phyloP scores from a whole-genome alignment of 169 alveolate genomes.

The Plasmodium inui region DNA sequence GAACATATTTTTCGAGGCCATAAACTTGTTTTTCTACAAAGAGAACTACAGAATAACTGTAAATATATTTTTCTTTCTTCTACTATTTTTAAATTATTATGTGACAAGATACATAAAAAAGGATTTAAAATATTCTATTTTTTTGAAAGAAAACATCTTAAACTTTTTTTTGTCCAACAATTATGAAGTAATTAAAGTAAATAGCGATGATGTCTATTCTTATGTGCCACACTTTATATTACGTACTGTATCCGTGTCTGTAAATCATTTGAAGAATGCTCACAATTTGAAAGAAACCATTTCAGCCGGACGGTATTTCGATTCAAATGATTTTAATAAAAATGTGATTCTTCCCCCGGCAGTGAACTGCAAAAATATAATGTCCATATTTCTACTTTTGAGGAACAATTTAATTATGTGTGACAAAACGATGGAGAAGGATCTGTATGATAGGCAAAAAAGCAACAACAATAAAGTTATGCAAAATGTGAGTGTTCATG shows the following conservation, averaged over 20 bases:
- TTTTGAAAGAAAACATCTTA: constrained; percentile 36
- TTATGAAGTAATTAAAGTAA: constrained; percentile 53
- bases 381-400: constrained; percentile 55
- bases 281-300: constrained; percentile 9
- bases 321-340: constrained; percentile 29
- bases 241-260: constrained; percentile 39
- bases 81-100: constrained; percentile 69
- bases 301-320: not conserved
- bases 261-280: constrained; percentile 60
- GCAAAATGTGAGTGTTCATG: not conserved
- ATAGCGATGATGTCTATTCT: constrained; percentile 42
- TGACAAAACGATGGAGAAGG: constrained; percentile 47
- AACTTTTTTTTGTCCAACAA: constrained; percentile 53
- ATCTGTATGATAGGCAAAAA: constrained; percentile 34
- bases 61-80: constrained; percentile 53
- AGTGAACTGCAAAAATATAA: constrained; percentile 46
- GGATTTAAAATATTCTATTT: constrained; percentile 31
- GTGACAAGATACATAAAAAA: constrained; percentile 58
- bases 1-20: constrained; percentile 69
- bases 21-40: constrained; percentile 52
- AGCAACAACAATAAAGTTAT: constrained; percentile 1
- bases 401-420: constrained; percentile 30
- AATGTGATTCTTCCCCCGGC: constrained; percentile 3
- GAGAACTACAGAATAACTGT: constrained; percentile 48
- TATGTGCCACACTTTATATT: constrained; percentile 62